phyloP scores from a whole-genome alignment of 2,329 filamentous ascomycete genomes.

The Pseudocercospora ulei region DNA sequence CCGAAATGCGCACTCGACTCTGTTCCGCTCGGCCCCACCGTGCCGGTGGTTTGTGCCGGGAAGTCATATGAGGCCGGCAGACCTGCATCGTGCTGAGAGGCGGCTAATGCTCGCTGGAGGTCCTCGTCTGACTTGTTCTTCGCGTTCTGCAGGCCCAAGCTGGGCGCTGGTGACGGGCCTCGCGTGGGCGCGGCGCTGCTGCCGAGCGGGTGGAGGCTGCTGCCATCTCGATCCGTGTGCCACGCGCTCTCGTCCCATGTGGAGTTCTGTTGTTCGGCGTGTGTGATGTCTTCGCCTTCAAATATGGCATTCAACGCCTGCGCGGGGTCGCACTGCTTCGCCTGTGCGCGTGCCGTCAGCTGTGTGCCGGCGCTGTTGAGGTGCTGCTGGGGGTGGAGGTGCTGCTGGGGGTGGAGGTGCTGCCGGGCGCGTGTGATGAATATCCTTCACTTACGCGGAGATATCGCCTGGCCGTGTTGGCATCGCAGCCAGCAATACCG shows the following conservation, averaged over 20 bases:
- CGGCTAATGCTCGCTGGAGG: conserved; percentile 25
- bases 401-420: too few relatives aligned
- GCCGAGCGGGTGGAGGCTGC: conserved; percentile 28
- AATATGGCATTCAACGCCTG: conserved; percentile 29
- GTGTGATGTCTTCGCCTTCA: conserved; percentile 30
- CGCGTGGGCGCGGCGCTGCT: conserved; percentile 30
- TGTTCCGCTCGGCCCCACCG: conserved; percentile 38
- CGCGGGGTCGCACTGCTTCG: conserved; percentile 30
- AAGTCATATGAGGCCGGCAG: conserved; percentile 8
- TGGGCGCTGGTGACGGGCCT: conserved; percentile 26
- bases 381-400: too few relatives aligned
- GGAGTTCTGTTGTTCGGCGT: conserved; percentile 21
- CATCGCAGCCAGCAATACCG: conserved; percentile 18
- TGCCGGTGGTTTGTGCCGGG: conserved; percentile 46
- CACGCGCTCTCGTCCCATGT: conserved; percentile 30
- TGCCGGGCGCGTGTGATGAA: too few relatives aligned
- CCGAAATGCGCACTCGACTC: conserved; percentile 40
- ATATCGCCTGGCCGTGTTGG: conserved; percentile 25
- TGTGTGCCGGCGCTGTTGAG: neutral
- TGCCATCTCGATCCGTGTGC: conserved; percentile 29
- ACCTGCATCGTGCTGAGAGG: conserved; percentile 20
- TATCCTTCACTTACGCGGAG: conserved; percentile 24
- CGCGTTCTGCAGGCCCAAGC: conserved; percentile 23
- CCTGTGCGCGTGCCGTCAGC: conserved; percentile 18
- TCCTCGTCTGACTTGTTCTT: conserved; percentile 28